Conservation (phyloP, 495 filamentous ascomycete species). For the Hypoxylon intermedium region DNA sequence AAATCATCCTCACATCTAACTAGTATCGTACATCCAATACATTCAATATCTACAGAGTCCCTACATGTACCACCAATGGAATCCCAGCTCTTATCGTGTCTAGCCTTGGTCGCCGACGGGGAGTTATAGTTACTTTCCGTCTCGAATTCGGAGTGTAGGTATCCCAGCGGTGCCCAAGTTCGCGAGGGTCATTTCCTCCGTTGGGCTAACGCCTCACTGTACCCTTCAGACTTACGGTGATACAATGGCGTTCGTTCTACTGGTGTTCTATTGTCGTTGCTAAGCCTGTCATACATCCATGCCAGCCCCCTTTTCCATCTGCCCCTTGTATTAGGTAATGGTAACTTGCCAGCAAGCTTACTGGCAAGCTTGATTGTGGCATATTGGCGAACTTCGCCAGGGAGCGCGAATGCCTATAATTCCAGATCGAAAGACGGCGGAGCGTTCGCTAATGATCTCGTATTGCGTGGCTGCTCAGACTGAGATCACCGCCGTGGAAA, state of each 20-base stretch:
- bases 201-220: too few species aligned
- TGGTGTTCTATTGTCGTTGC: too few species aligned
- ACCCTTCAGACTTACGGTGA: too few species aligned
- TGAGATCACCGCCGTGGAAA: slow-evolving; percentile 13
- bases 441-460: slow-evolving; percentile 1
- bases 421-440: background rate
- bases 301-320: too few species aligned
- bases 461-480: slow-evolving; percentile 21
- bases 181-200: background rate
- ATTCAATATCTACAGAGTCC: background rate
- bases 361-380: background rate
- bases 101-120: too few species aligned
- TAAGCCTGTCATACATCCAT: too few species aligned
- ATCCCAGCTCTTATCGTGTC: too few species aligned
- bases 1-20: background rate
- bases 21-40: background rate
- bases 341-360: too few species aligned
- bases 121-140: background rate
- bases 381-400: background rate
- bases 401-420: background rate
- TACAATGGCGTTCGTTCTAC: too few species aligned
- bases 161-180: background rate
- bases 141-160: background rate
- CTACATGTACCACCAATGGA: too few species aligned
- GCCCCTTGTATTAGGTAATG: too few species aligned